phyloP scores from a whole-genome alignment of 768 basidiomycete genomes.

The Suillus cothurnatus region DNA sequence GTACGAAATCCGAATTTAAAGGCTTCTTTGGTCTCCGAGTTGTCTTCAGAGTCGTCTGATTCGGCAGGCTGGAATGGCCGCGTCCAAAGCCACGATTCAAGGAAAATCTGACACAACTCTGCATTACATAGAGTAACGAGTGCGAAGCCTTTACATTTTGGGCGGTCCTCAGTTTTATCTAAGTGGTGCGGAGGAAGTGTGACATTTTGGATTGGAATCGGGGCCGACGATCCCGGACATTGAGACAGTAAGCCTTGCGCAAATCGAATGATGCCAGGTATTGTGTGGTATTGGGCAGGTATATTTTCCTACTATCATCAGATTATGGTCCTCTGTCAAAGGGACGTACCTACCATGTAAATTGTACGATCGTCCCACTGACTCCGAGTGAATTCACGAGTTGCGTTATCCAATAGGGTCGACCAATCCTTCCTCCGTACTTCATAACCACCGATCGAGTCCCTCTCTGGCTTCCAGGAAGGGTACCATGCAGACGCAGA shows the following conservation, averaged over 20 bases:
- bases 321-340: neutral
- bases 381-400: conserved; percentile 33
- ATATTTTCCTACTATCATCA: conserved; percentile 62
- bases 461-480: conserved; percentile 27
- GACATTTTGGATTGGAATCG: conserved; percentile 50
- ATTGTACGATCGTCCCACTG: conserved; percentile 68
- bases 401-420: conserved; percentile 20
- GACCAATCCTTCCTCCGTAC: conserved; percentile 56
- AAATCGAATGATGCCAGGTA: conserved; percentile 54
- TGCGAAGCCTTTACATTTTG: conserved; percentile 76
- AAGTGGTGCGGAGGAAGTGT: conserved; percentile 63
- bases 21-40: conserved; percentile 42
- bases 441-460: conserved; percentile 60
- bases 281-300: conserved; percentile 52
- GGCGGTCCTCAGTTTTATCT: conserved; percentile 54
- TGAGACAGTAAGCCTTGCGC: conserved; percentile 36
- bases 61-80: conserved; percentile 11
- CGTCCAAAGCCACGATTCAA: conserved; percentile 66
- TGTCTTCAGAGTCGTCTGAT: neutral
- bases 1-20: conserved; percentile 60
- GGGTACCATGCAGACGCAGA: conserved; percentile 42
- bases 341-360: conserved; percentile 54
- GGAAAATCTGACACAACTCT: conserved; percentile 44
- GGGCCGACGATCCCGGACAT: conserved; percentile 6
- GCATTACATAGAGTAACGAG: conserved; percentile 55